Evolutionary conservation across 2,329 filamentous ascomycete genomes (phyloP), one percentile per base, ranked within the genome.

Genomic region (Conoideocrella luteorostrata): DNA sequence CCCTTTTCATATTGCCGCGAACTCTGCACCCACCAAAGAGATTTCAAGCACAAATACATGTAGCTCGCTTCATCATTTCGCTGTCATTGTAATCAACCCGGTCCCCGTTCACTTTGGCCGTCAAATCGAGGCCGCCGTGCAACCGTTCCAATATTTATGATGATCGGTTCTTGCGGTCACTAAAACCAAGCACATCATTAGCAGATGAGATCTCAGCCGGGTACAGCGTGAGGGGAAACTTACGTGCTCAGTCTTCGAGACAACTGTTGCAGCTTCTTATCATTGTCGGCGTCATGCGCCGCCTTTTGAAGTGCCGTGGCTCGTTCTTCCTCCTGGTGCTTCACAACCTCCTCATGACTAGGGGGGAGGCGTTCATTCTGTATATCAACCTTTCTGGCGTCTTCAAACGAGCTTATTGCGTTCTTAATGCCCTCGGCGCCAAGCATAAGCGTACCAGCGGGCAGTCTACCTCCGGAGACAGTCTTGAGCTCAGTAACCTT

Each of bases 391-490:
- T 96, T 97, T 50, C 89, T 78, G 13, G 93, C 93, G 64, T 98
- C 93, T 64, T 98, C 93, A 54, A 98, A 98, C 55, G 81, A 94
- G 67, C 81, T 91, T 57, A 98, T 98, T 26, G 93, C 93, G 59
- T 96, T 90, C 75, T 97, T 98, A 72, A 97, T 96, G 47, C 93
- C 93, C 68, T 98, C 93, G 1, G 93, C 91, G 47, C 93, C 93
- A 42, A 97, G 78, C 93, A 98, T 97, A 49, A 98, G 82, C 5
- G 93, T 98, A 46, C 93, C 93, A 6, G 90, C 89, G 2, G 93
- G 93, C 50, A 98, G 77, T 58, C 90, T 82, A 47, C 93, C 93
- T 53, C 93, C 93, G 49, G 89, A 85, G 35, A 90, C 91, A 36
- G 91, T 97, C 79, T 98, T 98, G 65, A 98, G 80, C 67, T 98